These are phyloP conservation scores for Millerozyma acaciae DNA, from an alignment of 805 yeast species.

Conservation along the genomic window DNA sequence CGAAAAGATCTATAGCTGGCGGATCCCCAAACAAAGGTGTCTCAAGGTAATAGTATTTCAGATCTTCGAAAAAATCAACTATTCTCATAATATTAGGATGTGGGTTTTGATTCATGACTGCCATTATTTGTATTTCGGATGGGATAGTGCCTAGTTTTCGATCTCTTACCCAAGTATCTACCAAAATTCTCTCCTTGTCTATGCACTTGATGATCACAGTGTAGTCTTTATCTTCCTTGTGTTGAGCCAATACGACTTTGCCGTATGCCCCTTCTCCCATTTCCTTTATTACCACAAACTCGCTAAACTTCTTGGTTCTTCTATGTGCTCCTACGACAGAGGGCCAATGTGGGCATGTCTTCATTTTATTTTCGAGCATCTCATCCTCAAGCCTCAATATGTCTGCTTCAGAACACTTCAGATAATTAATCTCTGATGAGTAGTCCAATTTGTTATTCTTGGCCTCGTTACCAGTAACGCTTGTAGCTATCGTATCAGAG, in stretches of 20 bases:
- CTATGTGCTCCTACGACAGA: slow-evolving; percentile 57
- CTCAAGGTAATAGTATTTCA: slow-evolving; percentile 82
- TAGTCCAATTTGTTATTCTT: slow-evolving; percentile 5
- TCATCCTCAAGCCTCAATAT: slow-evolving; percentile 45
- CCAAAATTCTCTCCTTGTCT: slow-evolving; percentile 86
- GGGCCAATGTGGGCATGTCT: slow-evolving; percentile 45
- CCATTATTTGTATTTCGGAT: slow-evolving; percentile 92
- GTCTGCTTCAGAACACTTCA: slow-evolving; percentile 36
- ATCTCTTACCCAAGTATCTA: slow-evolving; percentile 97
- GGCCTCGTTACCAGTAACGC: neutral
- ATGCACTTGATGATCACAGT: slow-evolving; percentile 82
- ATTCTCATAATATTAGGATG: slow-evolving; percentile 86
- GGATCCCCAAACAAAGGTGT: slow-evolving; percentile 86
- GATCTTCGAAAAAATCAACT: slow-evolving; percentile 91
- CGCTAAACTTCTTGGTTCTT: slow-evolving; percentile 66
- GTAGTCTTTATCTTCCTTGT: slow-evolving; percentile 57
- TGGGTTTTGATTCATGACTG: slow-evolving; percentile 68
- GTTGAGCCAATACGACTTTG: slow-evolving; percentile 77
- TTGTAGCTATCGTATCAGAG: slow-evolving; percentile 7
- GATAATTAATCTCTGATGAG: slow-evolving; percentile 17
- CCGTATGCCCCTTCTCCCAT: slow-evolving; percentile 99
- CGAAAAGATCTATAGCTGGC: slow-evolving; percentile 91
- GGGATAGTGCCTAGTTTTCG: slow-evolving; percentile 89
- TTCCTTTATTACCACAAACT: slow-evolving; percentile 65
- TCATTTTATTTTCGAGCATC: slow-evolving; percentile 32